phyloP scores from a whole-genome alignment of 148 eudicot species.

The Amaranthus palmeri region DNA sequence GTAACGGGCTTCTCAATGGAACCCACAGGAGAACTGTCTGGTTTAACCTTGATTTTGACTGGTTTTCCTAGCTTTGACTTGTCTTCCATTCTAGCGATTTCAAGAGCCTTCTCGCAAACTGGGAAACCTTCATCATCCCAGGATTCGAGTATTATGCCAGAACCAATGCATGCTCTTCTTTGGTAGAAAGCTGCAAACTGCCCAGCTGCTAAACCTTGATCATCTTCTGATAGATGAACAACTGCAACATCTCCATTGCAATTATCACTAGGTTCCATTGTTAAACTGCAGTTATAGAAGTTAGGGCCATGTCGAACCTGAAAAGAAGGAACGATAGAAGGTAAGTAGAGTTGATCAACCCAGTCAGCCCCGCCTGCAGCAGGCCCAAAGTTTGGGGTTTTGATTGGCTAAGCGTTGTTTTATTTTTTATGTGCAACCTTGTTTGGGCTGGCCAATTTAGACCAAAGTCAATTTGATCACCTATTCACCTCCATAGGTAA shows the following conservation, averaged over 20 bases:
- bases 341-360: neutral
- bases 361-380: no score
- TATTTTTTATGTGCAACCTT: no score
- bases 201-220: constrained; percentile 98
- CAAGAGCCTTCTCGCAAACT: constrained; percentile 70
- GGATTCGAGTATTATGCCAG: constrained; percentile 84
- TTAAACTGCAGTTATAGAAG: constrained; percentile 57
- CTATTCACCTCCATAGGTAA: neutral
- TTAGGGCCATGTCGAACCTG: constrained; percentile 97
- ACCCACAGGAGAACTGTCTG: constrained; percentile 19
- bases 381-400: no score
- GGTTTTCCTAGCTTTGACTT: constrained; percentile 79
- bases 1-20: constrained; percentile 7
- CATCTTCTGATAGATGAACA: constrained; percentile 75
- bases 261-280: constrained; percentile 39
- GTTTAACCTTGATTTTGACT: constrained; percentile 62
- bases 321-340: neutral
- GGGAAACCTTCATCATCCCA: constrained; percentile 85
- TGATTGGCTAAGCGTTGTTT: no score
- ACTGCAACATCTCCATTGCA: constrained; percentile 46
- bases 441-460: no score
- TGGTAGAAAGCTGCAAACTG: constrained; percentile 93
- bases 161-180: constrained; percentile 62
- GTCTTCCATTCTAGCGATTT: constrained; percentile 48
- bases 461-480: no score